Base-by-base conservation (phyloP, 208 protist genomes). In the Leishmania mexicana region DNA sequence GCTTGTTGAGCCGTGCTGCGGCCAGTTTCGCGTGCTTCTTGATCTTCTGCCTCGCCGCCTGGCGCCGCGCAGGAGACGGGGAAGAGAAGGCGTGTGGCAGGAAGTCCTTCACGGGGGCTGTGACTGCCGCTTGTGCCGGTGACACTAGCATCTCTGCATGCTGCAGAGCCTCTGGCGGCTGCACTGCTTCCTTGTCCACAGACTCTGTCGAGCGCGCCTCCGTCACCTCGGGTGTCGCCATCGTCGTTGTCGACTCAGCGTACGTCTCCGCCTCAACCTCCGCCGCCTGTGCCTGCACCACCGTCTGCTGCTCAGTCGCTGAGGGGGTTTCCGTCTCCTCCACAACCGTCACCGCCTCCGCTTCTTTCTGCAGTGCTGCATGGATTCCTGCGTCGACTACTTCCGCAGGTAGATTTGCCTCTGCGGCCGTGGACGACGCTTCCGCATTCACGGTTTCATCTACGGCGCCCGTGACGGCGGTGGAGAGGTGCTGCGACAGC, bases 1-100 rank as follows among this genome's bases (percentile, higher is more conserved):
- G 73, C 45, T 45, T 57, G 21, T 24, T 53, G 13, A 78, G 75
- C 28, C 88, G 87, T 49, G 58, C 76, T 70, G 80, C 85, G 0
- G 81, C 88, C 35, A 88, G 79, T 81, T 88, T 89, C 19, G 82
- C 83, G 47, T 92, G 88, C 38, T 84, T 81, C 60, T 90, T 84
- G 76, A 94, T 80, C 65, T 82, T 87, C 76, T 84, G 83, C 84
- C 89, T 92, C 19, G 85, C 83, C 13, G 83, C 79, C 35, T 85
- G 81, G 62, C 51, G 67, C 51, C 81, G 72, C 45, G 77, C 77
- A 10, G 75, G 60, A 45, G 77, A 72, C 53, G 62, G 74, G 3
- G 79, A 79, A 6, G 81, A 58, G 19, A 38, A 17, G 2, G 53
- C 42, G 38, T 3, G 15, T 60, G 51, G n/a, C 49, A 62, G 72